Conservation (phyloP, 1,284 basidiomycete species). For the Salmacisia buchloeana region DNA sequence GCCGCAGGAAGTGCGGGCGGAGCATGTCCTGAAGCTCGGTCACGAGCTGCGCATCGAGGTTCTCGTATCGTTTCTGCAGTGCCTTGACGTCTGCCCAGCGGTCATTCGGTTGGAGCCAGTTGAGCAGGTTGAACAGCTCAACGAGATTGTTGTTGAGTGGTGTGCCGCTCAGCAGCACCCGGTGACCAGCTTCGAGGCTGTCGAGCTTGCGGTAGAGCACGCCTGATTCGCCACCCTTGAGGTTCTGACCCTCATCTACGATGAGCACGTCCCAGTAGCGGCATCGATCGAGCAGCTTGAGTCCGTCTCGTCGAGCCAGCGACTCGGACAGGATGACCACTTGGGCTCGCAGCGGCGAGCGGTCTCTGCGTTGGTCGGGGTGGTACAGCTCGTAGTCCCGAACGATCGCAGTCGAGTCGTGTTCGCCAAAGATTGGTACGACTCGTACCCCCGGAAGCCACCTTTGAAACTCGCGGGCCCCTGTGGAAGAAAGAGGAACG, state of each 20-base stretch:
- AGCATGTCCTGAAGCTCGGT: constrained; percentile 70
- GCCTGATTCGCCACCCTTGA: constrained; percentile 60
- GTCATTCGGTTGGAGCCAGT: constrained; percentile 29
- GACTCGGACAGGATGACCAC: constrained; percentile 33
- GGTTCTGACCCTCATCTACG: constrained; percentile 84
- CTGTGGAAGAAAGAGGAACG: constrained; percentile 18
- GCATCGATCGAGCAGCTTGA: constrained; percentile 88
- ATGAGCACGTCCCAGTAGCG: constrained; percentile 85
- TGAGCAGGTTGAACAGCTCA: constrained; percentile 55
- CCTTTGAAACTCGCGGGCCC: constrained; percentile 73
- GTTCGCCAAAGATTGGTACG: constrained; percentile 69
- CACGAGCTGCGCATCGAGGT: constrained; percentile 38
- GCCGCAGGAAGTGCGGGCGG: constrained; percentile 84
- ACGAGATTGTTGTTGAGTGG: constrained; percentile 94
- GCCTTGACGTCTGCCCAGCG: constrained; percentile 29
- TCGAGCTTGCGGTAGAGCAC: constrained; percentile 77
- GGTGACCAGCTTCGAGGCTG: constrained; percentile 70
- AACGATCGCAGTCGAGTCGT: constrained; percentile 62
- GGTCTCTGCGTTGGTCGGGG: constrained; percentile 30
- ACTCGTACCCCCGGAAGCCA: constrained; percentile 71
- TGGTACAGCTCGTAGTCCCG: constrained; percentile 76
- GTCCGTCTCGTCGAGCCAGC: constrained; percentile 73
- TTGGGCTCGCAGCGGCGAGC: constrained; percentile 24
- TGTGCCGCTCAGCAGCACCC: constrained; percentile 87
- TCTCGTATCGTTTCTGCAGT: constrained; percentile 27